A percentile compares a stretch with the other conserved stretches of the same genome.
Conservation (phyloP, 1,284 basidiomycete genomes). For the Ceratobasidium sp. region DNA sequence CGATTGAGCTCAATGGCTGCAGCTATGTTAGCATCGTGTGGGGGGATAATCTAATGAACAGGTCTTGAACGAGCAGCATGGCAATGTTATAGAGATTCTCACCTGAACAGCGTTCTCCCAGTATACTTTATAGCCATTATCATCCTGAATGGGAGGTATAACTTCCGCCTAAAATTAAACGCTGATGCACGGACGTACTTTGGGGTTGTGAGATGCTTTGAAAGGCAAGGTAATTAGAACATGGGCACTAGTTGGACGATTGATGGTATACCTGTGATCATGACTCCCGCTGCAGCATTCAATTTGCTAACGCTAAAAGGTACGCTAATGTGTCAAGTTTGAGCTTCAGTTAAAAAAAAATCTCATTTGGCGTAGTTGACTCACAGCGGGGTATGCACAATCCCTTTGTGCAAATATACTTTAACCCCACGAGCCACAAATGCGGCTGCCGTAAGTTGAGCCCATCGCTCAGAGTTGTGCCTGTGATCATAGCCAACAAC, state of each 20-base stretch:
- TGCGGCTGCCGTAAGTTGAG: constrained; percentile 75
- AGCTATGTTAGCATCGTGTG: constrained; percentile 83
- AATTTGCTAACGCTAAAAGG: constrained; percentile 80
- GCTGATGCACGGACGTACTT: constrained; percentile 67
- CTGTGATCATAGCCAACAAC: constrained; percentile 88
- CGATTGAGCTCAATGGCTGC: constrained; percentile 72
- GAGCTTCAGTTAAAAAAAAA: no score
- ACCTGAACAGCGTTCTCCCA: constrained; percentile 89
- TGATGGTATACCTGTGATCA: constrained; percentile 78
- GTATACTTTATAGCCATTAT: constrained; percentile 91
- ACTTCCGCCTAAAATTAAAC: no score
- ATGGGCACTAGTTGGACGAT: constrained; percentile 25
- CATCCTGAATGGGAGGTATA: constrained; percentile 70
- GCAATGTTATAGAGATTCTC: constrained; percentile 43
- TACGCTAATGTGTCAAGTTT: constrained; percentile 71
- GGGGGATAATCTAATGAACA: constrained; percentile 76
- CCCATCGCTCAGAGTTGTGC: constrained; percentile 82
- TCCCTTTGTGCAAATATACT: constrained; percentile 75
- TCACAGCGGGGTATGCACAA: constrained; percentile 86
- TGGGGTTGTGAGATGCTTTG: constrained; percentile 85
- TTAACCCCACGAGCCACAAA: constrained; percentile 76
- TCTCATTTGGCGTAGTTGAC: constrained; percentile 51
- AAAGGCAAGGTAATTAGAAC: neutral
- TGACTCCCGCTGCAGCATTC: constrained; percentile 82
- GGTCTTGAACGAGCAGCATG: constrained; percentile 26